These are phyloP conservation scores for Raffaelea deltoideospora DNA, from an alignment of 2,329 filamentous ascomycete genomes.

Conservation along the genomic window DNA sequence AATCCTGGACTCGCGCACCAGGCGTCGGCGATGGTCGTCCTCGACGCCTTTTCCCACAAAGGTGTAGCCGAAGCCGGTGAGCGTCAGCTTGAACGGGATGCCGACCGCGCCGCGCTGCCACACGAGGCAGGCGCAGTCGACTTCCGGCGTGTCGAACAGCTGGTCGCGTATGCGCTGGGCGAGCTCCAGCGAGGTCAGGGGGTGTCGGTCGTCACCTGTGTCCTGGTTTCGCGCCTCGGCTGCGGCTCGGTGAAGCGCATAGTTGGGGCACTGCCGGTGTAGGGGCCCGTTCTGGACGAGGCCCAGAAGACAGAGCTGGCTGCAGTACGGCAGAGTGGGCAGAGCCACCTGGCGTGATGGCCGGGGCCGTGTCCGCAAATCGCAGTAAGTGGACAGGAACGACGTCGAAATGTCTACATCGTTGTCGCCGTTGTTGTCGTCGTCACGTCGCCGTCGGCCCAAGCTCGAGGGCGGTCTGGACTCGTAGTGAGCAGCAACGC, in stretches of 20 bases:
- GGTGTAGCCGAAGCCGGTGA: slow-evolving; percentile 6
- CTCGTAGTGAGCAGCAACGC: slow-evolving; percentile 1
- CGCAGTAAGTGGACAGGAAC: slow-evolving; percentile 4
- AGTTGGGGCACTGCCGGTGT: slow-evolving; percentile 4
- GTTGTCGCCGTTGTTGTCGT: background rate
- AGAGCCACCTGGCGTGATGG: slow-evolving; percentile 2
- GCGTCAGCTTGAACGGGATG: slow-evolving; percentile 5
- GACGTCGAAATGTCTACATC: slow-evolving; percentile 3
- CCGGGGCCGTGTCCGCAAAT: slow-evolving; percentile 2
- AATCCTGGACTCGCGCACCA: slow-evolving; percentile 4
- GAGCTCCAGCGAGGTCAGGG: slow-evolving; percentile 3
- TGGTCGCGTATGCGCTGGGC: slow-evolving; percentile 2
- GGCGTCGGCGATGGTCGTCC: background rate
- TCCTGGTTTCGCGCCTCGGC: background rate
- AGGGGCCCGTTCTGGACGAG: slow-evolving; percentile 2
- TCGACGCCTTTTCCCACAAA: slow-evolving; percentile 5
- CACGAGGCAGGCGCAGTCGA: slow-evolving; percentile 3
- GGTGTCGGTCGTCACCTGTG: background rate
- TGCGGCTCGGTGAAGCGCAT: slow-evolving; percentile 2
- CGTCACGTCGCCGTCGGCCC: slow-evolving; percentile 1
- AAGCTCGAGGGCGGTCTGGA: background rate
- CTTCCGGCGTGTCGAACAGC: slow-evolving; percentile 3
- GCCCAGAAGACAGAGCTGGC: slow-evolving; percentile 5
- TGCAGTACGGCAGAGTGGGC: slow-evolving; percentile 6
- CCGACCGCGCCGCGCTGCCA: slow-evolving; percentile 5